A percentile compares a stretch with the other conserved stretches of the same genome.
Evolutionary conservation across 2,329 filamentous ascomycete species (phyloP).

Genomic region (Fusarium begoniae): DNA sequence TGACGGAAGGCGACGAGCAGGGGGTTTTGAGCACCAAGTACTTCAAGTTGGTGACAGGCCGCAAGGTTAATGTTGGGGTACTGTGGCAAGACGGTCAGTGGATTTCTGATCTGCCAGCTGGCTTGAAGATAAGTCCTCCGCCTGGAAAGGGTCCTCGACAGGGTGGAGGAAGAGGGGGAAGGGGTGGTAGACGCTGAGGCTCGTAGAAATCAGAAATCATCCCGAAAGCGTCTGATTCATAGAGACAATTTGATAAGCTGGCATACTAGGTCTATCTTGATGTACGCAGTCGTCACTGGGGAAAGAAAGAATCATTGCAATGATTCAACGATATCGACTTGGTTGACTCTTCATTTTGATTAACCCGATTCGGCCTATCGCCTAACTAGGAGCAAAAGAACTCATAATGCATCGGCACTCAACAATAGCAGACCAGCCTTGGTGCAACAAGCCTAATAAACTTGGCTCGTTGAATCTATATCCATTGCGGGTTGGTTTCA

Average conservation of each 20-base stretch:
- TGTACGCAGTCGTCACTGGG: background rate
- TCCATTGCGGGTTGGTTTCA: background rate
- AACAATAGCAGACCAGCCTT: background rate
- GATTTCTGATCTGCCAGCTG: slow-evolving; percentile 71
- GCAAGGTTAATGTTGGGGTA: slow-evolving; percentile 67
- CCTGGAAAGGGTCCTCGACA: slow-evolving; percentile 58
- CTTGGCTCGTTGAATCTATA: background rate
- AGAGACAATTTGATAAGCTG: background rate
- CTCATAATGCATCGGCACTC: background rate
- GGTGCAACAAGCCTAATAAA: background rate
- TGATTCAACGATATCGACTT: background rate
- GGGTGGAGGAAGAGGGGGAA: slow-evolving; percentile 51
- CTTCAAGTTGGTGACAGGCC: slow-evolving; percentile 76
- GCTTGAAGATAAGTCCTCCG: slow-evolving; percentile 60
- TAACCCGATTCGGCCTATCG: background rate
- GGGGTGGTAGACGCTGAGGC: slow-evolving; percentile 26
- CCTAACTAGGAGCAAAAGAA: background rate
- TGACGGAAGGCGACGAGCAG: slow-evolving; percentile 67
- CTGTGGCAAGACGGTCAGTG: slow-evolving; percentile 77
- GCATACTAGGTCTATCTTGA: background rate
- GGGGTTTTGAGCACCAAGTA: slow-evolving; percentile 72
- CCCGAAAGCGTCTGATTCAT: background rate
- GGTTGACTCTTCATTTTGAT: background rate
- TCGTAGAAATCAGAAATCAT: slow-evolving; percentile 8
- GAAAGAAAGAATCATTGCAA: background rate